Base-by-base conservation (phyloP, 176 grass and related monocot species). In the Musa schizocarpa region DNA sequence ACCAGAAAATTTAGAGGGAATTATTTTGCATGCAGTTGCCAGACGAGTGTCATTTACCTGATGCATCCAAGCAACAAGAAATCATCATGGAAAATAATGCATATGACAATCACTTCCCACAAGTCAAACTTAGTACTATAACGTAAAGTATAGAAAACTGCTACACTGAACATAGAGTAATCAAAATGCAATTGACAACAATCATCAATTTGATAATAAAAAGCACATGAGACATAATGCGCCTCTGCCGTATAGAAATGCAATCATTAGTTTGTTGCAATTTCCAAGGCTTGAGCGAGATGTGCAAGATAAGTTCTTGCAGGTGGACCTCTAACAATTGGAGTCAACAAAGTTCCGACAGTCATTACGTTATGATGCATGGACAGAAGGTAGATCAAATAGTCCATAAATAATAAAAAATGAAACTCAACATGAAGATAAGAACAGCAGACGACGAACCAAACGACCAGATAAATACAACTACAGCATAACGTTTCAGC, bases 1-100 rank as follows among this genome's bases (percentile, higher is more conserved):
- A 17, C 95, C 90, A 9, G 86, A 89, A 86, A 99, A 99, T 64
- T 94, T 94, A 9, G 95, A 82, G 0, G 95, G 95, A 50, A 83
- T 91, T 76, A 99, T 84, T 77, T 99, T 99, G 81, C 95, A 99
- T 8, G 86, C 79, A 13, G 86, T 86, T 9, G 95, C 90, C 2
- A 55, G 82, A 80, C 27, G 86, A 48, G 94, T 89, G 71, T 92
- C 90, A 50, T 86, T 94, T 14, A 94, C 84, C 95, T 99, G 78
- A 74, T 16, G 21, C 29, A 77, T 14, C 29, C 50, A 51, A 52
- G 43, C 6, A 77, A 52, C 8, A 77, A 52, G 17, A 66, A 11
- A 49, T 1, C 24, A 57, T 52, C 29, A 14, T 24, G 11, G 17
- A 24, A 52, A 22, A 21, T 19, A 19, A 53, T 52, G 8, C 16